Percentiles rank a stretch among this genome's conserved stretches.
Conservation (phyloP, 495 filamentous ascomycete genomes). For the Penicillium robsamsonii region DNA sequence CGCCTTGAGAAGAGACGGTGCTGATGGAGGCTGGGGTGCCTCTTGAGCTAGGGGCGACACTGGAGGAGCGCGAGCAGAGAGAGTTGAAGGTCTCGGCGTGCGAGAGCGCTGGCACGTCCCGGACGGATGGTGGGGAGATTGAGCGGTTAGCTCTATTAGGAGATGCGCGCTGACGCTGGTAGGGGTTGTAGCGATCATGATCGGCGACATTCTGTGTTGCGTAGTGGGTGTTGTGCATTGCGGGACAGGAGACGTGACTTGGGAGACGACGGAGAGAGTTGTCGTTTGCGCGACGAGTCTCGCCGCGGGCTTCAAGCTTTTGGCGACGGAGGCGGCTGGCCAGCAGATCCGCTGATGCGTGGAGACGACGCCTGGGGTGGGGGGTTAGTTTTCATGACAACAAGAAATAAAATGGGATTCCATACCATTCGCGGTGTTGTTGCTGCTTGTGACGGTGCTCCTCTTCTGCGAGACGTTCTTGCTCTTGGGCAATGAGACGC, state of each 20-base stretch:
- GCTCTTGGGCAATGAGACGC: constrained; percentile 33
- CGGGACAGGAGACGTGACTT: constrained; percentile 37
- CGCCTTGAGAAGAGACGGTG: constrained; percentile 39
- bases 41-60: constrained; percentile 42
- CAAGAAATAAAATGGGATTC: neutral
- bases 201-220: constrained; percentile 34
- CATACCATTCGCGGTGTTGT: constrained; percentile 44
- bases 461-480: constrained; percentile 30
- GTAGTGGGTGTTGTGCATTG: constrained; percentile 30
- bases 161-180: constrained; percentile 39
- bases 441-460: constrained; percentile 34
- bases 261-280: constrained; percentile 27
- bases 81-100: constrained; percentile 46
- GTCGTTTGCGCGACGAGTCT: constrained; percentile 21
- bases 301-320: constrained; percentile 36
- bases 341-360: constrained; percentile 42
- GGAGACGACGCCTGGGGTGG: constrained; percentile 35
- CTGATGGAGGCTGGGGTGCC: constrained; percentile 45
- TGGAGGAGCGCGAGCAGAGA: constrained; percentile 50
- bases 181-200: constrained; percentile 38
- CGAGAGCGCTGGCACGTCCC: constrained; percentile 48
- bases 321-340: constrained; percentile 43
- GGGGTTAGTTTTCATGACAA: neutral
- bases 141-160: constrained; percentile 36
- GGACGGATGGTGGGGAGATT: constrained; percentile 51